Conservation (phyloP, 176 grass and related monocot genomes). For the Juncus inflexus region DNA sequence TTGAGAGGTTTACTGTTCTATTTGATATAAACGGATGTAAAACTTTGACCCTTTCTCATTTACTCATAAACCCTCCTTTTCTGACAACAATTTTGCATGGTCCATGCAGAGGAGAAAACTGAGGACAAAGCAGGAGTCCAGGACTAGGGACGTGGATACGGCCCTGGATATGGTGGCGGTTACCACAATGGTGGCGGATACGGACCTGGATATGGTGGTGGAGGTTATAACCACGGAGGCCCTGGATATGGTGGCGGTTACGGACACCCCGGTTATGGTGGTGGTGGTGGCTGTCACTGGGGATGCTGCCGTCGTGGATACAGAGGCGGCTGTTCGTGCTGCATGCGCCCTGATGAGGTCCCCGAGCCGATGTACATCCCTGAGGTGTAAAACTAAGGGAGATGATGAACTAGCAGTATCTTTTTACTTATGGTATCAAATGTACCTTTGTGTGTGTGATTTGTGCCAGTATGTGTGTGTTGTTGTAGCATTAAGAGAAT, state of each 20-base stretch:
- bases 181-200: slow-evolving; percentile 16
- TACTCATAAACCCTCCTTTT: not conserved
- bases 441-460: no score
- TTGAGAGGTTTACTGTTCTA: no score
- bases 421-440: no score
- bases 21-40: no score
- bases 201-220: slow-evolving; percentile 12
- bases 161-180: slow-evolving; percentile 10
- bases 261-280: slow-evolving; percentile 27
- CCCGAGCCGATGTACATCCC: slow-evolving; percentile 60
- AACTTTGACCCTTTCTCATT: no score
- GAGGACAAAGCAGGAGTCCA: slow-evolving; percentile 23
- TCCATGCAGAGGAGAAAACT: not conserved
- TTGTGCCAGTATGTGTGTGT: no score
- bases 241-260: slow-evolving; percentile 11
- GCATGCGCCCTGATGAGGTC: slow-evolving; percentile 39
- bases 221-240: not conserved
- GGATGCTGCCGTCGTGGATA: slow-evolving; percentile 42
- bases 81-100: not conserved
- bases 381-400: slow-evolving; percentile 23
- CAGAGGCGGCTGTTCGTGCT: slow-evolving; percentile 48
- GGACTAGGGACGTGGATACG: slow-evolving; percentile 20
- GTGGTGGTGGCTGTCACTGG: slow-evolving; percentile 20
- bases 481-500: no score
- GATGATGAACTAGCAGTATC: no score